A percentile compares a stretch with the other conserved stretches of the same genome.
Evolutionary conservation across 345 rosid species (phyloP).

Genomic region (Corchorus capsularis): DNA sequence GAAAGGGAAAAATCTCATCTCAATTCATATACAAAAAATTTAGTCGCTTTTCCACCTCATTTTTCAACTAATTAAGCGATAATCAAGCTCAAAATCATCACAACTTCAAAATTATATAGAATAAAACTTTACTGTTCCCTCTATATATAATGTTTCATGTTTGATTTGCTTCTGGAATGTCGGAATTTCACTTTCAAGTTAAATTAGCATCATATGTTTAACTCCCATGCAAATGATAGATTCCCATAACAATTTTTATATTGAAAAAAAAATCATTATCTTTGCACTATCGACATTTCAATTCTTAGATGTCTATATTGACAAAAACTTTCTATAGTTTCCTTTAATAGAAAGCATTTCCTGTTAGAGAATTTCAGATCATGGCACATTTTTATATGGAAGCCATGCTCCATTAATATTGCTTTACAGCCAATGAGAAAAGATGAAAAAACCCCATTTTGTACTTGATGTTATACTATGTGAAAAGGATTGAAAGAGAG

Average conservation of each 20-base stretch:
- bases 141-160: neutral
- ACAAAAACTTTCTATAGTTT: neutral
- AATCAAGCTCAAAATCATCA: conserved; percentile 20
- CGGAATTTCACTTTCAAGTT: neutral
- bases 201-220: neutral
- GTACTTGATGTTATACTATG: neutral
- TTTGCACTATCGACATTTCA: neutral
- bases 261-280: neutral
- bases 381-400: neutral
- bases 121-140: neutral
- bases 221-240: neutral
- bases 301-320: neutral
- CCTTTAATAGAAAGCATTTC: conserved; percentile 12
- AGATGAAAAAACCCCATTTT: neutral
- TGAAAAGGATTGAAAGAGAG: neutral
- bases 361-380: neutral
- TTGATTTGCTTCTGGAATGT: neutral
- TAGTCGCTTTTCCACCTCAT: conserved; percentile 9
- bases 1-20: conserved; percentile 7
- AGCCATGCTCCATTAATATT: neutral
- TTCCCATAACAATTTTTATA: no score
- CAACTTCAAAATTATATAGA: neutral
- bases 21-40: neutral
- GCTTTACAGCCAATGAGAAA: neutral
- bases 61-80: conserved; percentile 24